Evolutionary conservation across 2,329 filamentous ascomycete genomes (phyloP).

Genomic region (Chaetomium strumarium): DNA sequence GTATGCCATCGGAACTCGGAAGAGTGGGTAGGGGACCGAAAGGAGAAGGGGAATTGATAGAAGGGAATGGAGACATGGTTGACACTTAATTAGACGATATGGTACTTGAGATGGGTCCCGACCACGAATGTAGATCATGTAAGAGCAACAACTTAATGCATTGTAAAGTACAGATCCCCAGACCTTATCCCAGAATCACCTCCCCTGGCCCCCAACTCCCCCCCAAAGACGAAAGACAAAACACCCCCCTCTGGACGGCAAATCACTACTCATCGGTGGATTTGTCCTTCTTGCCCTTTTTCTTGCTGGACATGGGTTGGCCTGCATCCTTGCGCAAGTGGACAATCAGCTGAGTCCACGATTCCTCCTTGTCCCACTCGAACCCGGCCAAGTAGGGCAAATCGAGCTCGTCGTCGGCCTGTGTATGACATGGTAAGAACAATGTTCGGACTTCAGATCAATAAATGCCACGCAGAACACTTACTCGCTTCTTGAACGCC

Average conservation of each 20-base stretch:
- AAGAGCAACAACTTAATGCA: no score
- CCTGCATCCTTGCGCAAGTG: constrained; percentile 67
- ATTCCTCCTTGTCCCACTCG: constrained; percentile 93
- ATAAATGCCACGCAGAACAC: constrained; percentile 26
- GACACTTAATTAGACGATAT: no score
- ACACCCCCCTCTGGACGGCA: neutral
- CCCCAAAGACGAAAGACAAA: constrained; percentile 4
- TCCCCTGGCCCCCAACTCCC: no score
- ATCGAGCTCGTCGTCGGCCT: constrained; percentile 90
- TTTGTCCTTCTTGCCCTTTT: constrained; percentile 50
- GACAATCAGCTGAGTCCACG: constrained; percentile 80
- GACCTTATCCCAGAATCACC: no score
- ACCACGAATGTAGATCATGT: no score
- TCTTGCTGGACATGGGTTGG: constrained; percentile 44
- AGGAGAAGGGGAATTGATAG: no score
- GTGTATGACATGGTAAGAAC: neutral
- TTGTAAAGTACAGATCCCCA: no score
- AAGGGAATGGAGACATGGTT: no score
- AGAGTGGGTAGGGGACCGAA: no score
- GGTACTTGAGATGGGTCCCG: no score
- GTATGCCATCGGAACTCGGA: no score
- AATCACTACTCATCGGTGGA: constrained; percentile 20
- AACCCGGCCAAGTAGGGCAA: constrained; percentile 85
- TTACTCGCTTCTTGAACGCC: constrained; percentile 91
- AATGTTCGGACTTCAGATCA: neutral